Percentiles rank a stretch among this genome's conserved stretches.
phyloP scores from a whole-genome alignment of 1,139 yeast genomes.

The Sugiyamaella neomexicana region DNA sequence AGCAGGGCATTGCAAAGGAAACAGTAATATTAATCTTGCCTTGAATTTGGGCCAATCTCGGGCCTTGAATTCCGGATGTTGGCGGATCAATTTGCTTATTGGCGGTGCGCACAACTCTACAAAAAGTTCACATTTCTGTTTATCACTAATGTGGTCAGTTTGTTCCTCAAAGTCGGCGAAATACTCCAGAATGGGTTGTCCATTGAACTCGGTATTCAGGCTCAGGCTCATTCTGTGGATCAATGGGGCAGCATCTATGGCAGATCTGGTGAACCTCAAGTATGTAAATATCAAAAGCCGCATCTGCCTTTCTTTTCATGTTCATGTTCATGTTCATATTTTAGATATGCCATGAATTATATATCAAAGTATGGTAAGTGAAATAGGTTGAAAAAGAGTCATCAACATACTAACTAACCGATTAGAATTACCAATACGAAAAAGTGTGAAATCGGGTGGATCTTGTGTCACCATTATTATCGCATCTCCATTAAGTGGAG shows the following conservation, averaged over 20 bases:
- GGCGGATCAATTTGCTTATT: background rate
- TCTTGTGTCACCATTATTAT: constrained; percentile 16
- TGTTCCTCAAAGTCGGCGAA: background rate
- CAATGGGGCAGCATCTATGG: background rate
- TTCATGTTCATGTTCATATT: no score
- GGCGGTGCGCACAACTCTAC: background rate
- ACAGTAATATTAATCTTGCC: background rate
- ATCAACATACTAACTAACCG: background rate
- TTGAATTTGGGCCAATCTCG: background rate
- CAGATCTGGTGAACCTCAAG: background rate
- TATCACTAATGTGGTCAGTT: background rate
- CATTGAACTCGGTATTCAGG: background rate
- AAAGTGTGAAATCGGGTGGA: background rate
- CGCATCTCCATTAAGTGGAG: constrained; percentile 21
- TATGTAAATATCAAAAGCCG: background rate
- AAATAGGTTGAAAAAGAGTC: background rate
- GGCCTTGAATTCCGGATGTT: background rate
- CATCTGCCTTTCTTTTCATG: background rate
- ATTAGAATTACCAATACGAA: constrained; percentile 18
- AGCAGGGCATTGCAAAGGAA: background rate
- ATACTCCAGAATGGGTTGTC: background rate
- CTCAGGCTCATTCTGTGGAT: background rate
- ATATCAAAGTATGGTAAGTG: constrained; percentile 9
- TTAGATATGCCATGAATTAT: background rate
- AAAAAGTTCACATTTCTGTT: background rate